Conservation (phyloP, 352 stramenopile genomes). For the Aphanomyces astaci region DNA sequence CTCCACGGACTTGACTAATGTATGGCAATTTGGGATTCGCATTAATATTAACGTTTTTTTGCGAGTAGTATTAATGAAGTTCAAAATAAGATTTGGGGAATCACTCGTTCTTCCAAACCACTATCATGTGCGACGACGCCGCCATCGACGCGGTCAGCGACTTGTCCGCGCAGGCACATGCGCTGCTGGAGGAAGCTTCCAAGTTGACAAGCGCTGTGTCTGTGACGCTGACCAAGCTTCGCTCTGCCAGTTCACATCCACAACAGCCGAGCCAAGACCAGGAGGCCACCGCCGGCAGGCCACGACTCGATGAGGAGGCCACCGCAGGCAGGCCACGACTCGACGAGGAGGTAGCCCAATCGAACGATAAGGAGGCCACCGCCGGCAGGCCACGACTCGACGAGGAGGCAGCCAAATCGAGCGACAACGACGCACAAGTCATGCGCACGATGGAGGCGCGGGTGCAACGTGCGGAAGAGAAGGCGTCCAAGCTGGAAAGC, state of each 20-base stretch:
- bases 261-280: background rate
- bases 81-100: too few species aligned
- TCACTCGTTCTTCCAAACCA: too few species aligned
- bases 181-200: background rate
- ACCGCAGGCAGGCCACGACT: too few species aligned
- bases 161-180: background rate
- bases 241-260: background rate
- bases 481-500: background rate
- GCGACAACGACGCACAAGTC: background rate
- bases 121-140: too few species aligned
- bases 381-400: background rate
- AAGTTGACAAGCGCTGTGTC: background rate
- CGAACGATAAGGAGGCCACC: too few species aligned
- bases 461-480: background rate
- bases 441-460: background rate
- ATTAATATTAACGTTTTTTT: too few species aligned
- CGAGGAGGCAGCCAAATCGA: background rate
- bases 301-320: too few species aligned
- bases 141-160: background rate
- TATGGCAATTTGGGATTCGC: too few species aligned
- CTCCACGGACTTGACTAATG: too few species aligned
- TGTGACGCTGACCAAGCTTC: background rate
- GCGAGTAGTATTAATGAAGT: too few species aligned
- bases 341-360: too few species aligned
- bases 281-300: too few species aligned